These are phyloP conservation scores for Colletotrichum limetticola DNA, from an alignment of 2,329 filamentous ascomycete genomes.

Conservation along the genomic window DNA sequence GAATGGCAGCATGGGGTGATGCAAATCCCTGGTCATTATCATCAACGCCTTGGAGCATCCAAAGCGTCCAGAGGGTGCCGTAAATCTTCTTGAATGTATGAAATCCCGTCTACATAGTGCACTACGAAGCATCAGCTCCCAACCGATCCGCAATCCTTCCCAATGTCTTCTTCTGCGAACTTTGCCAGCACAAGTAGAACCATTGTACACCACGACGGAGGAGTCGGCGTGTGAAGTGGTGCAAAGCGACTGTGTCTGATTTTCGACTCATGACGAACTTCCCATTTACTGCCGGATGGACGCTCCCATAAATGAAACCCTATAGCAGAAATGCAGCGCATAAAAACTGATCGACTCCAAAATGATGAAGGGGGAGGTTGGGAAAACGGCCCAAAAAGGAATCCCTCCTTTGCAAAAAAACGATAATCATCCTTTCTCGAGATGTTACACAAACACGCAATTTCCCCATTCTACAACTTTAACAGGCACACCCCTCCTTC, in stretches of 20 bases:
- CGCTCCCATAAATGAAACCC: conserved; percentile 33
- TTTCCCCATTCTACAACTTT: conserved; percentile 27
- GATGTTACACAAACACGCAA: conserved; percentile 1
- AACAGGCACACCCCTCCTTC: conserved; percentile 95
- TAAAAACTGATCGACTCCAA: conserved; percentile 31
- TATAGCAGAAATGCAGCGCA: conserved; percentile 34
- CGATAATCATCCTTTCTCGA: neutral
- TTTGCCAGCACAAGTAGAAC: conserved; percentile 12
- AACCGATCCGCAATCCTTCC: conserved; percentile 22
- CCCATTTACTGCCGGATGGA: conserved; percentile 22
- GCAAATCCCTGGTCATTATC: neutral
- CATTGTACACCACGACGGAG: conserved; percentile 29
- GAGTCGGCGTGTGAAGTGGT: conserved; percentile 3
- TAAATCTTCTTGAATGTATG: conserved; percentile 20
- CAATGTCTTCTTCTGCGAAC: conserved; percentile 19
- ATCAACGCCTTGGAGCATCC: neutral
- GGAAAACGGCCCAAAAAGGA: neutral
- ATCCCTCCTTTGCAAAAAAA: conserved; percentile 29
- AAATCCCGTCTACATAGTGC: conserved; percentile 28
- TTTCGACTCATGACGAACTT: conserved; percentile 15
- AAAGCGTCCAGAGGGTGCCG: neutral
- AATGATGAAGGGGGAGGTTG: neutral
- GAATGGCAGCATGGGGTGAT: neutral
- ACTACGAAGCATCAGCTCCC: conserved; percentile 18
- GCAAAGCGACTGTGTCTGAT: conserved; percentile 7